Evolutionary conservation across 1,284 basidiomycete species (phyloP).

Genomic region (Tremellales sp.): DNA sequence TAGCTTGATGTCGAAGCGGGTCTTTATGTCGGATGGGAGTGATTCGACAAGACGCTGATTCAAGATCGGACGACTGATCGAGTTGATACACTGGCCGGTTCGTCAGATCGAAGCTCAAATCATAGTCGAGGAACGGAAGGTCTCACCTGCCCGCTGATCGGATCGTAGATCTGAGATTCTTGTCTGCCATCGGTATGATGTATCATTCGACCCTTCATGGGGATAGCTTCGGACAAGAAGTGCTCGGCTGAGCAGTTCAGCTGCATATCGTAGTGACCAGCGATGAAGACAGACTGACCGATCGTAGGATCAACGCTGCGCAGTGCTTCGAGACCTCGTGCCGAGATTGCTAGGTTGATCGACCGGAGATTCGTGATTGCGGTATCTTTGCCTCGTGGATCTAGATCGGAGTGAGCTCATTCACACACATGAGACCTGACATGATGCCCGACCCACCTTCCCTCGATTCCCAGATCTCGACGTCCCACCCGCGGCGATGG

Average conservation of each 20-base stretch:
- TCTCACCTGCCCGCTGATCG: constrained; percentile 68
- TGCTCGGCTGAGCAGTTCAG: constrained; percentile 54
- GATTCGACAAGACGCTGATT: constrained; percentile 75
- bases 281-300: constrained; percentile 19
- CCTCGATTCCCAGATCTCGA: constrained; percentile 83
- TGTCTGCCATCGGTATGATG: constrained; percentile 67
- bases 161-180: constrained; percentile 82
- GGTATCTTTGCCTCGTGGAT: constrained; percentile 39
- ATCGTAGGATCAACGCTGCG: constrained; percentile 70
- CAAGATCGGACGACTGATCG: constrained; percentile 80
- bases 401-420: constrained; percentile 14
- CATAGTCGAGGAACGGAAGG: constrained; percentile 4
- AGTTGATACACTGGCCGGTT: constrained; percentile 75
- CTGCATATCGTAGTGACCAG: not conserved
- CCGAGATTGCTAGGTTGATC: constrained; percentile 94
- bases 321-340: constrained; percentile 84
- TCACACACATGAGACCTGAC: not conserved
- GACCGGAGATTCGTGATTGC: constrained; percentile 57
- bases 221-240: constrained; percentile 76
- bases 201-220: constrained; percentile 95
- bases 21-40: constrained; percentile 58
- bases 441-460: constrained; percentile 60
- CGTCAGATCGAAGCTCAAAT: not conserved
- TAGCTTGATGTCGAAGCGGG: constrained; percentile 79
- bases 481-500: constrained; percentile 80